Conservation (phyloP, 345 rosid genomes). For the Salix koriyanagi region DNA sequence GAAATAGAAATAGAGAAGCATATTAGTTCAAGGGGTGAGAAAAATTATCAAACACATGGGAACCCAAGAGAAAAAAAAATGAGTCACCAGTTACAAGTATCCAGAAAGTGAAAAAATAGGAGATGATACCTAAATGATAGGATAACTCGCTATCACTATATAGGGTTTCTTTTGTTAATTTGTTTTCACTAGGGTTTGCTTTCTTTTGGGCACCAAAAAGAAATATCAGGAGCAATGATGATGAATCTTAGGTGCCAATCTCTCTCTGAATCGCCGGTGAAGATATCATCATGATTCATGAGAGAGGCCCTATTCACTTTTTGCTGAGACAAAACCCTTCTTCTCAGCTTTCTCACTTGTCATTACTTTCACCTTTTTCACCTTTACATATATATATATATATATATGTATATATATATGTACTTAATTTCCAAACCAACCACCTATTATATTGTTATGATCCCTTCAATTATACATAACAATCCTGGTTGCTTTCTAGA, state of each 20-base stretch:
- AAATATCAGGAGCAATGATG: constrained; percentile 68
- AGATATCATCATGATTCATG: constrained; percentile 68
- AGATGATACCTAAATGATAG: constrained; percentile 9
- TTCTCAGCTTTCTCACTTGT: constrained; percentile 40
- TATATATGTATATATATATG: neutral
- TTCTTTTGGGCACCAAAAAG: constrained; percentile 33
- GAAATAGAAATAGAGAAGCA: too few relatives aligned
- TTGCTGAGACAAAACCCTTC: constrained; percentile 17
- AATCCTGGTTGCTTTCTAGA: neutral
- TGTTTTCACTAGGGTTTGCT: constrained; percentile 6
- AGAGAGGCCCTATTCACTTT: constrained; percentile 67
- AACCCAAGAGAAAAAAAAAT: neutral
- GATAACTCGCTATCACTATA: constrained; percentile 8
- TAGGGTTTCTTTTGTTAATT: constrained; percentile 12
- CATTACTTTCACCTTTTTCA: constrained; percentile 6
- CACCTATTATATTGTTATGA: constrained; percentile 38
- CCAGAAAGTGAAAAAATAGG: neutral
- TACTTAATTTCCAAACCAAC: constrained; percentile 50
- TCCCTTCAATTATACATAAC: constrained; percentile 34
- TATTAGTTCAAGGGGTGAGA: neutral
- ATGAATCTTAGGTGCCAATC: constrained; percentile 88
- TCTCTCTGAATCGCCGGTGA: constrained; percentile 55
- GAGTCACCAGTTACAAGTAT: neutral
- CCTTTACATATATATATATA: neutral
- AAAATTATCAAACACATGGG: neutral